Base-by-base conservation (phyloP, 305 asterid species). In the Fraxinus velutina region DNA sequence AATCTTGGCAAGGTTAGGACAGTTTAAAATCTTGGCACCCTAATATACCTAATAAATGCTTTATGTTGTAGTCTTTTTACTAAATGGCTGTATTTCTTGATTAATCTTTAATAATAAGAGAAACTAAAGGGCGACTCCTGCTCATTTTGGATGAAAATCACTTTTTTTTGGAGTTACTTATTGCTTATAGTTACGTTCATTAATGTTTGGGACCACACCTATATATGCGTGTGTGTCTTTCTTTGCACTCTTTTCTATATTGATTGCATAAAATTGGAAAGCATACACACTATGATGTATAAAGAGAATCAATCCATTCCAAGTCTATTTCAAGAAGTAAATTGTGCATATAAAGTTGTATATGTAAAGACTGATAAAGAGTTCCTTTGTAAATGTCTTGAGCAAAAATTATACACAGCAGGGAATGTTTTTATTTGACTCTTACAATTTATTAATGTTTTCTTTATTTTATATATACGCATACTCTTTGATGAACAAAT, bases 1-100 rank as follows among this genome's bases (percentile, higher is more conserved):
- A 83, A 71, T 64, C 90, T 85, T 89, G 90, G 92, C 91, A 90
- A 86, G 91, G 79, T 87, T 89, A 86, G 89, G n/a, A 71, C 80
- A 72, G 75, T 83, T 73, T 71, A 75, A 80, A 39, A 6, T 81
- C 70, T 73, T 68, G 86, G 84, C 83, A 85, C 87, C 90, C 87
- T 88, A 42, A 50, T 50, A 50, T 15, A 50, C 60, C 60, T 47
- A 50, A 15, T 15, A 15, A 52, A 52, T 52, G 39, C 34, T 62
- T 62, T 30, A 64, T 68, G 32, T n/a, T 29, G 39, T 27, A 29
- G 39, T 29, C 6, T 68, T 68, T 68, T 5, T 29, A 29, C 75
- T 68, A 13, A 30, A 68, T 68, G 75, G 75, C 36, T 68, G 75
- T 68, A 68, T 27, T 68, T 68, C 75, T 68, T 29, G 21, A 30